These are phyloP conservation scores for Grosmannia penicillata DNA, from an alignment of 2,329 filamentous ascomycete species.

Conservation along the genomic window DNA sequence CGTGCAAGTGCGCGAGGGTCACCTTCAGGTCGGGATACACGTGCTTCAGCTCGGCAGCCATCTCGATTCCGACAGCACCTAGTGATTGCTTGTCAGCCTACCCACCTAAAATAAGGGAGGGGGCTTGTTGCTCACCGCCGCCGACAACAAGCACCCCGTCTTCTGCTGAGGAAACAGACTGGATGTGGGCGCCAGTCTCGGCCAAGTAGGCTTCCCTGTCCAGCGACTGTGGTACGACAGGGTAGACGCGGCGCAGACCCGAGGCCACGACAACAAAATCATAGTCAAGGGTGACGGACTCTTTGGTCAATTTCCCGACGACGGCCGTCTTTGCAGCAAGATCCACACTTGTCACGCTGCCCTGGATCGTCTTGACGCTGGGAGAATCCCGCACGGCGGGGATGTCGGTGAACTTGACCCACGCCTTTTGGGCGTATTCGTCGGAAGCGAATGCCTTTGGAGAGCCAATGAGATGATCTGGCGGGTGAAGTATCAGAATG, in stretches of 20 bases:
- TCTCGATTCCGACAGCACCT: constrained; percentile 17
- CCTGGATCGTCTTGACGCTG: constrained; percentile 50
- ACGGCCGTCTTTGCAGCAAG: constrained; percentile 42
- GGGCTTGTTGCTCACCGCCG: constrained; percentile 38
- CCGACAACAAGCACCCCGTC: constrained; percentile 59
- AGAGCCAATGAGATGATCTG: constrained; percentile 63
- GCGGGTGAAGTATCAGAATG: neutral
- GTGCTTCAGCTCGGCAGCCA: constrained; percentile 63
- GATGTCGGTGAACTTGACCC: constrained; percentile 55
- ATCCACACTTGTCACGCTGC: constrained; percentile 47
- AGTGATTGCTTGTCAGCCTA: too few relatives aligned
- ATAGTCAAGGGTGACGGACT: constrained; percentile 33
- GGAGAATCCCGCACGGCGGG: constrained; percentile 44
- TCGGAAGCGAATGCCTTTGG: constrained; percentile 55
- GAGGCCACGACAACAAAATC: constrained; percentile 65
- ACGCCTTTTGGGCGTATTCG: constrained; percentile 50
- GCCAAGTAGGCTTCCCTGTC: constrained; percentile 46
- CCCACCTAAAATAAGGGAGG: too few relatives aligned
- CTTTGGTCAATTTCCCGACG: constrained; percentile 33
- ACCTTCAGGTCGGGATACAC: constrained; percentile 49
- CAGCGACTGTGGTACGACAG: constrained; percentile 54
- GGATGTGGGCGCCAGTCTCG: constrained; percentile 47
- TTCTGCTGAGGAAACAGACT: constrained; percentile 32
- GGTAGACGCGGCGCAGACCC: constrained; percentile 55
- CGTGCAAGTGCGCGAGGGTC: constrained; percentile 60